Evolutionary conservation across 2,329 filamentous ascomycete genomes (phyloP).

Genomic region (Epichloe amarillans): DNA sequence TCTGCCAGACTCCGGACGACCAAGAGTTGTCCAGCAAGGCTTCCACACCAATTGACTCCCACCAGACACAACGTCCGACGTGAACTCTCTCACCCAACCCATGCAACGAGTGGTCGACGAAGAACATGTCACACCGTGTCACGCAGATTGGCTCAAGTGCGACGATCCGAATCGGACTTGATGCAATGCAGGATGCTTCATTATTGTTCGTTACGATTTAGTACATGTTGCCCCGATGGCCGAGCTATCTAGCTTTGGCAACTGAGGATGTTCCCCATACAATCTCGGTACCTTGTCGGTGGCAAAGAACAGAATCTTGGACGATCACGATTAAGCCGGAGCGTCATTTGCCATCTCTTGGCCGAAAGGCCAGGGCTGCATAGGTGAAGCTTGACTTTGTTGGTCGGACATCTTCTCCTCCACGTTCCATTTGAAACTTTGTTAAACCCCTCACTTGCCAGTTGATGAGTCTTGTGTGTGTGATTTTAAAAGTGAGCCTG

Average conservation of each 20-base stretch:
- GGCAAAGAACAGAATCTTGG: constrained; percentile 58
- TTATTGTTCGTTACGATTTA: constrained; percentile 6
- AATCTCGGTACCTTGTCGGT: constrained; percentile 69
- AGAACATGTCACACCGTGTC: neutral
- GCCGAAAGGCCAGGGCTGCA: constrained; percentile 68
- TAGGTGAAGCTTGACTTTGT: constrained; percentile 96
- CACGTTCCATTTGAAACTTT: neutral
- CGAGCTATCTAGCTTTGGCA: constrained; percentile 38
- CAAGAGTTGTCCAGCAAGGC: neutral
- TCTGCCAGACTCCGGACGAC: neutral
- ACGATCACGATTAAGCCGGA: constrained; percentile 98
- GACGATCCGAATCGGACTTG: neutral
- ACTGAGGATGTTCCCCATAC: constrained; percentile 53
- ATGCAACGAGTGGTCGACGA: neutral
- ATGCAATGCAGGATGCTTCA: neutral
- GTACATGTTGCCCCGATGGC: constrained; percentile 38
- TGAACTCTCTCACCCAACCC: neutral
- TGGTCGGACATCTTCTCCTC: constrained; percentile 52
- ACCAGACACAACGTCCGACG: neutral
- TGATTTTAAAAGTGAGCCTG: neutral
- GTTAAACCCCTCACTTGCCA: neutral
- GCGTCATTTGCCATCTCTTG: constrained; percentile 72
- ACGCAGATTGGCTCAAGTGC: neutral
- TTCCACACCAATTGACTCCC: neutral
- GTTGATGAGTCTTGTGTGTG: neutral